Evolutionary conservation across 2,329 filamentous ascomycete genomes (phyloP).

Genomic region (Saccharata proteae): DNA sequence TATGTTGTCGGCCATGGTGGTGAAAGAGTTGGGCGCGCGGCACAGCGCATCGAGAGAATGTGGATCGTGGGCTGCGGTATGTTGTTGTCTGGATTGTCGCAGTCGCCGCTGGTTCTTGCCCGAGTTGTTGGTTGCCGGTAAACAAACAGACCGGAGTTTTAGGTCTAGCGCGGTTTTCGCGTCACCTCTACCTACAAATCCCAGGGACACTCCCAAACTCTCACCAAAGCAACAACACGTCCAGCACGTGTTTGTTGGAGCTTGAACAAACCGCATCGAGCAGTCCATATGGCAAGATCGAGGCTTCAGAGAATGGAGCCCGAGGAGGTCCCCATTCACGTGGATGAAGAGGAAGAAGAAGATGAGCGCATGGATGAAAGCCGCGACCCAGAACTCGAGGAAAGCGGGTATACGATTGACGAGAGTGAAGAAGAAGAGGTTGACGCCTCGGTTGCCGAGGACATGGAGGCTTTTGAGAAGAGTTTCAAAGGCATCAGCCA

Average conservation of each 20-base stretch:
- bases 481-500: slow-evolving; percentile 75
- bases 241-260: slow-evolving; percentile 1
- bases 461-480: slow-evolving; percentile 75
- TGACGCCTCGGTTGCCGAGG: slow-evolving; percentile 60
- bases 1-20: slow-evolving; percentile 54
- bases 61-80: slow-evolving; percentile 10
- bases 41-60: slow-evolving; percentile 12
- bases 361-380: slow-evolving; percentile 35
- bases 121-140: slow-evolving; percentile 11
- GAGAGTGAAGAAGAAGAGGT: slow-evolving; percentile 41
- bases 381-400: slow-evolving; percentile 35
- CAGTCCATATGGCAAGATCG: slow-evolving; percentile 1
- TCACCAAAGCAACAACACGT: slow-evolving; percentile 1
- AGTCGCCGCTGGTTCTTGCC: slow-evolving; percentile 7
- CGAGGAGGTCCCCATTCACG: slow-evolving; percentile 10
- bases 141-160: slow-evolving; percentile 5
- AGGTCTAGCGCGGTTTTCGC: neutral
- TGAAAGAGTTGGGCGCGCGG: slow-evolving; percentile 10
- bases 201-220: neutral
- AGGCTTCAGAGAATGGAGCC: slow-evolving; percentile 1
- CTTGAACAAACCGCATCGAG: no score
- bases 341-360: slow-evolving; percentile 22
- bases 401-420: slow-evolving; percentile 37
- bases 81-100: slow-evolving; percentile 15
- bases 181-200: neutral